Evolutionary conservation across 2,329 filamentous ascomycete species (phyloP).

Genomic region (Neocucurbitaria cava): DNA sequence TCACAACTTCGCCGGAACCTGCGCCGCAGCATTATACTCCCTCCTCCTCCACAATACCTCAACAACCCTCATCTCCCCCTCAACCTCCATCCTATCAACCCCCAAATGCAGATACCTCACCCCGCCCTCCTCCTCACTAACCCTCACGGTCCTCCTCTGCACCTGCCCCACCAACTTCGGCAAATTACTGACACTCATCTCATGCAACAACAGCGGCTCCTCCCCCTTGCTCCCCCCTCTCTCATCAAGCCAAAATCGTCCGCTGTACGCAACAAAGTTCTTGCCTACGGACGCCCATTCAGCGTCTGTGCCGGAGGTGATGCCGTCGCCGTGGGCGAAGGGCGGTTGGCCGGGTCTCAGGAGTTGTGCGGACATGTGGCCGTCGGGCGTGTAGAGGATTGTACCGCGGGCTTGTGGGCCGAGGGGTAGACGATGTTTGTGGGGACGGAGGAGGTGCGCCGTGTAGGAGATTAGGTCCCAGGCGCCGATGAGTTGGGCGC

Average conservation of each 20-base stretch:
- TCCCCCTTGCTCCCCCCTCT: neutral
- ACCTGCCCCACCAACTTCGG: slow-evolving; percentile 1
- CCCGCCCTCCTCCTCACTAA: neutral
- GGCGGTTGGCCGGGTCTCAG: slow-evolving; percentile 43
- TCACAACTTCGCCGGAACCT: slow-evolving; percentile 2
- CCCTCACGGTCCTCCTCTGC: slow-evolving; percentile 1
- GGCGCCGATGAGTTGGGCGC: slow-evolving; percentile 9
- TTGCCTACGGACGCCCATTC: slow-evolving; percentile 16
- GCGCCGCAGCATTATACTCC: slow-evolving; percentile 1
- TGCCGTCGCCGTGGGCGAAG: slow-evolving; percentile 10
- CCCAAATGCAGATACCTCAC: slow-evolving; percentile 1
- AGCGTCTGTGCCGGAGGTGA: slow-evolving; percentile 5
- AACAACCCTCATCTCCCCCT: slow-evolving; percentile 3
- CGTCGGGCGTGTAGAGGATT: slow-evolving; percentile 50
- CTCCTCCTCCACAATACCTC: slow-evolving; percentile 10
- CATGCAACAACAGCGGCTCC: slow-evolving; percentile 3
- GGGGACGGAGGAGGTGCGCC: slow-evolving; percentile 1
- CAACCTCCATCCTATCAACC: neutral
- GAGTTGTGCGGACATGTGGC: slow-evolving; percentile 50
- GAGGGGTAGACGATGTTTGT: slow-evolving; percentile 36
- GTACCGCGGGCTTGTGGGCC: slow-evolving; percentile 46
- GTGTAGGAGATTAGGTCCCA: slow-evolving; percentile 15
- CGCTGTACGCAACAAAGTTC: slow-evolving; percentile 16
- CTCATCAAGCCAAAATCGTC: slow-evolving; percentile 12
- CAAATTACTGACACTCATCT: slow-evolving; percentile 5